phyloP scores from a whole-genome alignment of 257 asterid genomes.

The Rauvolfia tetraphylla region DNA sequence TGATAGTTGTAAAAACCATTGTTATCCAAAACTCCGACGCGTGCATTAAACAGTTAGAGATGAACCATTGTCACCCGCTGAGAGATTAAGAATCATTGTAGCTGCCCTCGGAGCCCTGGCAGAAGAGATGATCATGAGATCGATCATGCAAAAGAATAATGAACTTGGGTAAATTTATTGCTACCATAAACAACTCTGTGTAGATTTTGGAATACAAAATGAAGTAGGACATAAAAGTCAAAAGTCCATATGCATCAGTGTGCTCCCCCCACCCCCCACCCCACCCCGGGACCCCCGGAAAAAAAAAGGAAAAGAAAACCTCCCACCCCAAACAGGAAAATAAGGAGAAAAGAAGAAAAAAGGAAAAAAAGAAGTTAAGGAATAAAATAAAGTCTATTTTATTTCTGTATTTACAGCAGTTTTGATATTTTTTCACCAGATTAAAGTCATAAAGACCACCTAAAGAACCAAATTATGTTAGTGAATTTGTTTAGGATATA shows the following conservation, averaged over 20 bases:
- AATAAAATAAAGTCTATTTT: neutral
- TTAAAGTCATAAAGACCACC: neutral
- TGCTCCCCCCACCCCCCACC: too few species aligned
- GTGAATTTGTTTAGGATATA: neutral
- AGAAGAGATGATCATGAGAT: neutral
- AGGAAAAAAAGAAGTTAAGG: too few species aligned
- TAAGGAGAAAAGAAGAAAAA: too few species aligned
- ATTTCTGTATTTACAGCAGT: neutral
- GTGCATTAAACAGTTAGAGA: conserved; percentile 67
- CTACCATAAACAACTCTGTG: neutral
- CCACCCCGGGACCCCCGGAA: too few species aligned
- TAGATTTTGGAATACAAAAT: neutral
- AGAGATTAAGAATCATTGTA: conserved; percentile 77
- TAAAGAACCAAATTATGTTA: neutral
- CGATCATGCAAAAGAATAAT: neutral
- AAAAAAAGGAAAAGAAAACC: too few species aligned
- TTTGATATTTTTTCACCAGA: neutral
- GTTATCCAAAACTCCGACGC: neutral
- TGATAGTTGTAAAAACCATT: neutral
- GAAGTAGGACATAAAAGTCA: too few species aligned
- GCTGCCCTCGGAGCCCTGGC: conserved; percentile 97
- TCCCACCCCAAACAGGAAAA: too few species aligned
- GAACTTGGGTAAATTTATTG: neutral
- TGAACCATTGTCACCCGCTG: conserved; percentile 77
- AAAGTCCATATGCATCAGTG: too few species aligned